These are phyloP conservation scores for Davidsoniella neocaledoniae DNA, from an alignment of 2,329 filamentous ascomycete genomes.

Conservation along the genomic window DNA sequence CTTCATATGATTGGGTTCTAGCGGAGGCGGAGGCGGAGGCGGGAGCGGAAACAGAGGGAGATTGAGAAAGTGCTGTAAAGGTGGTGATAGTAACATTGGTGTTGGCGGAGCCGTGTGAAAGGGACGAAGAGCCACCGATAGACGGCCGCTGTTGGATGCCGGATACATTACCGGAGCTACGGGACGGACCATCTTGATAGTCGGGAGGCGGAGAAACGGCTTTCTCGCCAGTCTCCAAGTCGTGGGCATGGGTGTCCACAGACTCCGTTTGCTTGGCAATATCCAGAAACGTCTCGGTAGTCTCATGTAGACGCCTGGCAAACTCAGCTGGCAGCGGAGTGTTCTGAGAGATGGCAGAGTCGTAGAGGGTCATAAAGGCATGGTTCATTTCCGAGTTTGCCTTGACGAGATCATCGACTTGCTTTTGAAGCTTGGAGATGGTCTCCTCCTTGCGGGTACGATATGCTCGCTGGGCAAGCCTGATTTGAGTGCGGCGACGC, in stretches of 20 bases:
- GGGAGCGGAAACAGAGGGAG: background rate
- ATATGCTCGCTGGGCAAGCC: conserved; percentile 72
- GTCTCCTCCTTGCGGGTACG: conserved; percentile 70
- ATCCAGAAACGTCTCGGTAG: conserved; percentile 39
- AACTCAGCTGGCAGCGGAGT: conserved; percentile 32
- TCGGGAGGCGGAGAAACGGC: background rate
- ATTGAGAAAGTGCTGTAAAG: background rate
- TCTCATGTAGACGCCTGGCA: conserved; percentile 36
- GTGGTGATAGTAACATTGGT: background rate
- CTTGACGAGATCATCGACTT: conserved; percentile 51
- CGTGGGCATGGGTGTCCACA: background rate
- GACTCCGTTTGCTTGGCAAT: background rate
- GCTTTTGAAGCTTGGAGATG: conserved; percentile 54
- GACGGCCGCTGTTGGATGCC: too few species aligned
- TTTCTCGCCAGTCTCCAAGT: background rate
- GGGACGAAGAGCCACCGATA: too few species aligned
- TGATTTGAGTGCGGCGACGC: conserved; percentile 75
- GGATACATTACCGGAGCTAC: too few species aligned
- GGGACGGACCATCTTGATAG: too few species aligned
- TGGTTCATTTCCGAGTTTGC: conserved; percentile 59
- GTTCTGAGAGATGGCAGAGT: conserved; percentile 41
- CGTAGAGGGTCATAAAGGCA: conserved; percentile 50
- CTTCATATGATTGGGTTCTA: conserved; percentile 22
- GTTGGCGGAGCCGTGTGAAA: background rate
- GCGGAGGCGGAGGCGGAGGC: background rate